These are phyloP conservation scores for Aspergillus conjunctus DNA, from an alignment of 495 filamentous ascomycete species.

Conservation along the genomic window DNA sequence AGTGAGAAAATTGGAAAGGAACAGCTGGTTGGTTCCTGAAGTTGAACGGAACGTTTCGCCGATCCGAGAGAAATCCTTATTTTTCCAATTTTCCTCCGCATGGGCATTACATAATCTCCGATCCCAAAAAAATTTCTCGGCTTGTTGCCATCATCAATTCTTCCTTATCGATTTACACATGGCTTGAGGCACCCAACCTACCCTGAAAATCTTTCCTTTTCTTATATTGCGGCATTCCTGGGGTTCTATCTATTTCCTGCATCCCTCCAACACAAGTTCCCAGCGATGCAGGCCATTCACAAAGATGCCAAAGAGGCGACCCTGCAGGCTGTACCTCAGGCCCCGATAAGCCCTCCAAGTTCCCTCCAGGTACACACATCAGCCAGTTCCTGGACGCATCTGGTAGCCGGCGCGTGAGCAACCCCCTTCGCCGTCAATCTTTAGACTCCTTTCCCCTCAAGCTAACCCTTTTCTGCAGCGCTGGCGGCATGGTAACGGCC, in stretches of 20 bases:
- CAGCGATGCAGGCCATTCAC: slow-evolving; percentile 18
- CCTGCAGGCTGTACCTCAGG: slow-evolving; percentile 15
- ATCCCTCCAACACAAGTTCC: not conserved
- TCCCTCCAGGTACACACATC: slow-evolving; percentile 16
- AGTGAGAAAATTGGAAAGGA: too few relatives aligned
- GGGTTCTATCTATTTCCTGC: not conserved
- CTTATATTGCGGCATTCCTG: not conserved
- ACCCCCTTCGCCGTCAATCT: not conserved
- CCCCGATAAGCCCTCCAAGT: slow-evolving; percentile 17
- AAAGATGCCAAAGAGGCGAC: slow-evolving; percentile 19
- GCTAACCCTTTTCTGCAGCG: slow-evolving; percentile 45
- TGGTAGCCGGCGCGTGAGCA: slow-evolving; percentile 83
- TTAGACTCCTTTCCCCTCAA: not conserved
- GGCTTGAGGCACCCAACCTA: slow-evolving; percentile 6
- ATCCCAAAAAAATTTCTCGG: slow-evolving; percentile 16
- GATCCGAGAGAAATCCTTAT: not conserved
- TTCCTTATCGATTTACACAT: slow-evolving; percentile 4
- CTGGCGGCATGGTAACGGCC: slow-evolving; percentile 83
- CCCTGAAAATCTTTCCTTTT: not conserved
- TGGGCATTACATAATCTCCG: slow-evolving; percentile 15
- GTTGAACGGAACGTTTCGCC: not conserved
- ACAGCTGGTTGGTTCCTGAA: too few relatives aligned
- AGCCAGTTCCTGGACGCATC: slow-evolving; percentile 65
- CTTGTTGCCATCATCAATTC: slow-evolving; percentile 12
- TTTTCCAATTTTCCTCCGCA: slow-evolving; percentile 16